These are phyloP conservation scores for Botryotinia globosa DNA, from an alignment of 2,329 filamentous ascomycete genomes.

Conservation along the genomic window DNA sequence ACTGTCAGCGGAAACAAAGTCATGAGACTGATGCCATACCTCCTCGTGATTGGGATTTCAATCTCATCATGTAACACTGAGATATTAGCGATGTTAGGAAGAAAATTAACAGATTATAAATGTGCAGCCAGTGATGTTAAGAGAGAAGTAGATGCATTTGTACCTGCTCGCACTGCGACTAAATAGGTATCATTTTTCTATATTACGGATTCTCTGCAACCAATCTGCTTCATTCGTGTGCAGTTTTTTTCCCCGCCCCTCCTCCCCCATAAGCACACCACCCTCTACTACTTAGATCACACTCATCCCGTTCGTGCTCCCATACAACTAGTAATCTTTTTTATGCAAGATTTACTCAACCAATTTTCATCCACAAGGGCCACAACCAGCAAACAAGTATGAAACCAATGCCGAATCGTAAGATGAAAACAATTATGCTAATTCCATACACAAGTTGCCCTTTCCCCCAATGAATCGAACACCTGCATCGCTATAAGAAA, in stretches of 20 bases:
- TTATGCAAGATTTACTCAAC: not conserved
- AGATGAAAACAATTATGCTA: constrained; percentile 14
- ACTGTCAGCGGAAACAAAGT: not conserved
- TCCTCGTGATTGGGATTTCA: not conserved
- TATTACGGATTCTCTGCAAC: constrained; percentile 14
- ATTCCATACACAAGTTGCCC: constrained; percentile 16
- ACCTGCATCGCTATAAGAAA: constrained; percentile 14
- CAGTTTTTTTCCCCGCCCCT: not conserved
- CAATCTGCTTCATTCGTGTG: constrained; percentile 12
- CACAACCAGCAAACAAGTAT: not conserved
- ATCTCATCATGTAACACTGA: not conserved
- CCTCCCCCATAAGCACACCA: not conserved
- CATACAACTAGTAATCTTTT: constrained; percentile 6
- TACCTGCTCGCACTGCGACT: not conserved
- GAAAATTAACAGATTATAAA: not conserved
- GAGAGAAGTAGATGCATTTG: not conserved
- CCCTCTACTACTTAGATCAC: not conserved
- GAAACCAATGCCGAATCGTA: constrained; percentile 8
- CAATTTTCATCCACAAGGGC: constrained; percentile 6
- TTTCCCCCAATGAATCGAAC: constrained; percentile 14
- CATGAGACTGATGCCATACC: not conserved
- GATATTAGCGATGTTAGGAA: not conserved
- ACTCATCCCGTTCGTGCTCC: not conserved
- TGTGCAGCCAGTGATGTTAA: not conserved
- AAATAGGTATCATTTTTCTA: constrained; percentile 17